Base-by-base conservation (phyloP, 1,139 yeast species). In the Chernovozyma aurita region DNA sequence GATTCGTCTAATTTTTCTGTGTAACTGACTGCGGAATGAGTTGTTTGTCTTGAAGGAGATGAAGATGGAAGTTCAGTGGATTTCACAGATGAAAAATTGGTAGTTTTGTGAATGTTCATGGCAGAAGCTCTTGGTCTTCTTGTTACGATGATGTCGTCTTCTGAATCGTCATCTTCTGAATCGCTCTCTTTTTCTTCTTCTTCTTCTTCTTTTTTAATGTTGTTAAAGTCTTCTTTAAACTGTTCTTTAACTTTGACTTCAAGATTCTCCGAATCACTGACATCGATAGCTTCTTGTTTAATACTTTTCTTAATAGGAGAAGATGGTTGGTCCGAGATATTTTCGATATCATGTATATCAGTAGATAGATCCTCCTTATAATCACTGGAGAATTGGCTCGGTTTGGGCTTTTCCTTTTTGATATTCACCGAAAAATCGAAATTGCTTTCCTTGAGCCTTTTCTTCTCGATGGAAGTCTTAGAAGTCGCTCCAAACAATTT, bases 71-170 rank as follows among this genome's bases (percentile, higher is more conserved):
- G n/a, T 8, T 18, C 14, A 2, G 37, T 30, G 4, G 48, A 28
- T 36, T 56, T 57, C 8, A 52, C 50, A 2, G 63, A 43, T 2
- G 60, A 39, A 20, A 52, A 32, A 31, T 43, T 51, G 4, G 53
- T 38, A 2, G 42, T 32, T 17, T 50, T 56, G 5, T 46, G 52
- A 38, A 46, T 57, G 14, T 57, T 61, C 1, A 54, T 50, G 0
- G 62, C 70, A 2, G 68, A 51, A 1, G 65, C 63, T 40, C 72
- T 59, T 28, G 73, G 76, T 44, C 75, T 57, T 45, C 71, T 63
- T 7, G 68, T 58, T 13, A 73, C 66, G 21, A 78, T 65, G 4
- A 74, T 57, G 16, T 78, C 75, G 33, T 78, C 83, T 5, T 78
- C 84, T 7, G 77, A 78, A 32, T 71, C 72, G 18, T 42, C 47